Base-by-base conservation (phyloP, 2,329 filamentous ascomycete genomes). In the Lithohypha guttulata region DNA sequence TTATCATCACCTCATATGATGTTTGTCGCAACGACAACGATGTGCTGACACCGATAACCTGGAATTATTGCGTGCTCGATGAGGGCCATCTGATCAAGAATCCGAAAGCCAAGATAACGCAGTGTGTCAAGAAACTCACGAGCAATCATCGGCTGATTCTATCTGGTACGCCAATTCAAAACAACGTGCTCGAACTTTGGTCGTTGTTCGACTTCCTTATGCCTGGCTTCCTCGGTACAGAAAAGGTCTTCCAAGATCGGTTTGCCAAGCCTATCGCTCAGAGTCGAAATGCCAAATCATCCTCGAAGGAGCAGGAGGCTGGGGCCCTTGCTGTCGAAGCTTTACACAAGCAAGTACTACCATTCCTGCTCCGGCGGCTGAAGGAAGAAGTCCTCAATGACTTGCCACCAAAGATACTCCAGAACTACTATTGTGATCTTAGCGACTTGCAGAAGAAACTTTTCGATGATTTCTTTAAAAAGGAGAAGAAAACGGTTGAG, bases 31-130 rank as follows among this genome's bases (percentile, higher is more conserved):
- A 98, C 50, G 91, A 98, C 55, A 77, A 80, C n/a, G 86, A 95
- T 6, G 60, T 89, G 3, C 72, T 98, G 22, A 75, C 76, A 31
- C 77, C 84, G 39, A 76, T 91, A 55, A 91, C 75, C 50, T 98
- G 89, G 86, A 98, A 98, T 58, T 98, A 98, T 57, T 83, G 91
- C 41, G 87, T 98, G 3, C 75, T 98, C 6, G 91, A 98, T 55
- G 91, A 98, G 64, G 91, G 93, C 2, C 91, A 98, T 64, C 65
- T 98, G 47, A 98, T 98, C 70, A 98, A 98, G 69, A 98, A 98
- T 58, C 86, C 91, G 3, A 93, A 91, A 58, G 87, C 93, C 2
- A 98, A 98, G 65, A 91, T 93, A 44, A 93, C 84, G 1, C 73
- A 87, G 44, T 87, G 91, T 1, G 89, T 96, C 49, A 98, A 98